These are phyloP conservation scores for Tubosaeta sp. DNA, from an alignment of 768 basidiomycete genomes.

Conservation along the genomic window DNA sequence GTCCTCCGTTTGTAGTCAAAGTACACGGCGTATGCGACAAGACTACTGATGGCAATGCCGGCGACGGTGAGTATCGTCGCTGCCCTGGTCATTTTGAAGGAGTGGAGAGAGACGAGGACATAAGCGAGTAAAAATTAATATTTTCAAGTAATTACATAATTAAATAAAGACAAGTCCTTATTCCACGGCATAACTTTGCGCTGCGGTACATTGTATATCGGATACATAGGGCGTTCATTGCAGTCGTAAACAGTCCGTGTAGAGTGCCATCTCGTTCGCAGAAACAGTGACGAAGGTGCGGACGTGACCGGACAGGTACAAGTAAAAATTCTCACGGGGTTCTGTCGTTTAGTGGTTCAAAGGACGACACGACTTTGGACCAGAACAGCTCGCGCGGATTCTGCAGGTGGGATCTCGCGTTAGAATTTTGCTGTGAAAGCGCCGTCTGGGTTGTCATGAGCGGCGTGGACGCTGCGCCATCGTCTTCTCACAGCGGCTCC, in stretches of 20 bases:
- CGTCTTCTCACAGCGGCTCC: slow-evolving; percentile 26
- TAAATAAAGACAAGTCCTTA: slow-evolving; percentile 1
- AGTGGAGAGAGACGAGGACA: slow-evolving; percentile 14
- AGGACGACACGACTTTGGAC: slow-evolving; percentile 19
- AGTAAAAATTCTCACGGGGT: slow-evolving; percentile 17
- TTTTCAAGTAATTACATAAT: slow-evolving; percentile 20
- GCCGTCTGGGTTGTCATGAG: slow-evolving; percentile 35
- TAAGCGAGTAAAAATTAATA: slow-evolving; percentile 4
- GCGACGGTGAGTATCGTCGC: slow-evolving; percentile 39
- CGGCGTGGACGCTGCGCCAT: slow-evolving; percentile 37
- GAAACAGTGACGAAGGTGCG: background rate
- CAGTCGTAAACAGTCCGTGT: no score
- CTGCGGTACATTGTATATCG: background rate
- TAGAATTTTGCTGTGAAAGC: slow-evolving; percentile 18
- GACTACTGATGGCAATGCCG: slow-evolving; percentile 45
- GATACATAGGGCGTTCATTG: background rate
- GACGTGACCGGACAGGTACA: slow-evolving; percentile 11
- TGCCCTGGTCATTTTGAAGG: slow-evolving; percentile 28
- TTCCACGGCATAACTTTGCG: background rate
- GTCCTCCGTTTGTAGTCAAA: slow-evolving; percentile 95
- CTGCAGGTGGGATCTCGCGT: slow-evolving; percentile 18
- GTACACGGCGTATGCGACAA: slow-evolving; percentile 82
- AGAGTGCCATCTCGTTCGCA: background rate
- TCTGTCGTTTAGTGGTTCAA: slow-evolving; percentile 18
- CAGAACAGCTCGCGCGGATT: slow-evolving; percentile 17